Base-by-base conservation (phyloP, 2,329 filamentous ascomycete genomes). In the Eurotiales sp. region DNA sequence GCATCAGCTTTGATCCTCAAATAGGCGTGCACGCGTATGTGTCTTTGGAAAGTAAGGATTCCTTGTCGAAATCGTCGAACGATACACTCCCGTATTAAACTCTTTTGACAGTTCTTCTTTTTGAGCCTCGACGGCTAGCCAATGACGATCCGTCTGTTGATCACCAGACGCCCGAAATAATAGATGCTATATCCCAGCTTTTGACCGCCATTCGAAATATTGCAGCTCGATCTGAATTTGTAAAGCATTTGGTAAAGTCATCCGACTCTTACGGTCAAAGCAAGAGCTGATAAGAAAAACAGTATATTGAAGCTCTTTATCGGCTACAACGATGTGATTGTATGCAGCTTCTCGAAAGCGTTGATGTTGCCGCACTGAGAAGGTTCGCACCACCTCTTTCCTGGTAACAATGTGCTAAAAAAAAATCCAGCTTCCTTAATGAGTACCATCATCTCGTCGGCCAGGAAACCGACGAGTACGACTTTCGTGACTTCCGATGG, bases 401-500 rank as follows among this genome's bases (percentile, higher is more conserved):
- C n/a, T n/a, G n/a, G n/a, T n/a, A n/a, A n/a, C n/a, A n/a, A n/a
- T n/a, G n/a, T n/a, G n/a, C n/a, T n/a, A 19, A 40, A 19, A 12
- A 22, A 40, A 12, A 17, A 19, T 3, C 21, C 36, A 19, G 3
- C 36, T 8, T 12, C 10, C 29, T 10, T 14, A 40, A 8, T 19
- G 12, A 22, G 19, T 10, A 40, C n/a, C n/a, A n/a, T 22, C 54
- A 46, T 3, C 46, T 57, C 27, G 44, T 56, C 8, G 55, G 57
- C 30, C 53, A 56, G 25, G 58, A 60, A 11, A 34, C 39, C 4
- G 57, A 53, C 4, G 58, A 60, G 34, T 60, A 51, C 40, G 58
- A 60, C 46, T 60, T 60, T 43, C 55, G 55, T 4, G 57, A 59
- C 23, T 60, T 60, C 32, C 51, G 52, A 19, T 55, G 51, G 53